Evolutionary conservation across 2,329 filamentous ascomycete species (phyloP).

Genomic region (Scortechinia acanthostroma): DNA sequence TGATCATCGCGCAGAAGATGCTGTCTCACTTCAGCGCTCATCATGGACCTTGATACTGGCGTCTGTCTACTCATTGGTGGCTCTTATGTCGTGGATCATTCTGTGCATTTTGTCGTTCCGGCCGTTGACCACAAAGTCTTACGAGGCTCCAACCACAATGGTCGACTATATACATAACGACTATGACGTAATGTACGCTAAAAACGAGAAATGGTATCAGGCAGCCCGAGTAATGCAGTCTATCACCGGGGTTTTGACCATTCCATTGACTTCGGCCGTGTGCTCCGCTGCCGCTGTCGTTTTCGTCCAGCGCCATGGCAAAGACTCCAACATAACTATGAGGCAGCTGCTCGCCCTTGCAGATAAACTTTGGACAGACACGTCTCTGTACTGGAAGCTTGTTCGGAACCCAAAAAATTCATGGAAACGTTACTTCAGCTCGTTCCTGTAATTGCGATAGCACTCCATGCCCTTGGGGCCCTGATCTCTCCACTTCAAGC

Average conservation of each 20-base stretch:
- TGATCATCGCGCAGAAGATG: too few relatives aligned
- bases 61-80: too few relatives aligned
- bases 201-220: constrained; percentile 7
- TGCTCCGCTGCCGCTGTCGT: constrained; percentile 13
- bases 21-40: too few relatives aligned
- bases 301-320: constrained; percentile 10
- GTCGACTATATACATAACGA: too few relatives aligned
- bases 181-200: neutral
- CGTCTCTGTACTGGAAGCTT: too few relatives aligned
- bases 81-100: neutral
- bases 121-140: neutral
- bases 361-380: constrained; percentile 10
- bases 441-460: constrained; percentile 10
- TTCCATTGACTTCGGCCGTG: constrained; percentile 12
- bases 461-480: too few relatives aligned
- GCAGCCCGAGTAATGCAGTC: constrained; percentile 10
- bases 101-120: neutral
- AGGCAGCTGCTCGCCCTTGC: constrained; percentile 12
- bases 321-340: constrained; percentile 7
- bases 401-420: too few relatives aligned
- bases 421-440: constrained; percentile 11
- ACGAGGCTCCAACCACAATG: too few relatives aligned
- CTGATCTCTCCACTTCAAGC: too few relatives aligned
- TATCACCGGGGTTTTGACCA: constrained; percentile 9
- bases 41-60: too few relatives aligned